Evolutionary conservation across 148 eudicot genomes (phyloP).

Genomic region (Nyssa sinensis): DNA sequence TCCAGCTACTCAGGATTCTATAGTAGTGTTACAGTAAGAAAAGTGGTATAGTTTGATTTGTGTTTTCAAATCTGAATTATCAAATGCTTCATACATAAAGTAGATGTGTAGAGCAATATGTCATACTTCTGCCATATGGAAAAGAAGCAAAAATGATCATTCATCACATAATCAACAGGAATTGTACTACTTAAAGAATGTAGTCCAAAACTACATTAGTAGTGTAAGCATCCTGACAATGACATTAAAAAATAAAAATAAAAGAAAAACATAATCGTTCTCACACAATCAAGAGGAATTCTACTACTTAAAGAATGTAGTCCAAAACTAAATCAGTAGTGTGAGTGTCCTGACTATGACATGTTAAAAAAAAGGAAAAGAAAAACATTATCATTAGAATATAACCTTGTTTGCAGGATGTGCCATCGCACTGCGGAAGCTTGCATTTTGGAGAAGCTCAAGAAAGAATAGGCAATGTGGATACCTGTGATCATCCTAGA

Average conservation of each 20-base stretch:
- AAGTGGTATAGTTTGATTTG: neutral
- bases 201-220: too few species aligned
- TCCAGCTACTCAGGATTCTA: conserved; percentile 4
- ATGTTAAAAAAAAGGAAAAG: conserved; percentile 1
- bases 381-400: conserved; percentile 11
- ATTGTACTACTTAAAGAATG: neutral
- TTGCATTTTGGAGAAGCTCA: conserved; percentile 87
- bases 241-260: neutral
- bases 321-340: too few species aligned
- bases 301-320: too few species aligned
- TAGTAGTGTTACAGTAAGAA: neutral
- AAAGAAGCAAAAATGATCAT: neutral
- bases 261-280: neutral
- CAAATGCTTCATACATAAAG: neutral
- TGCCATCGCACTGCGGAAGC: conserved; percentile 86
- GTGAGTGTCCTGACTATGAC: neutral
- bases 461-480: conserved; percentile 94
- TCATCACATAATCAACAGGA: neutral
- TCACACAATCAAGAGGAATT: too few species aligned
- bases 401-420: conserved; percentile 92
- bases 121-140: neutral
- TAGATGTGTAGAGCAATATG: neutral
- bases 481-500: conserved; percentile 50
- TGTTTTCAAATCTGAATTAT: neutral
- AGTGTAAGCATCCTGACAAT: neutral